phyloP scores from a whole-genome alignment of 2,329 filamentous ascomycete genomes.

The Colletotrichum magnum region DNA sequence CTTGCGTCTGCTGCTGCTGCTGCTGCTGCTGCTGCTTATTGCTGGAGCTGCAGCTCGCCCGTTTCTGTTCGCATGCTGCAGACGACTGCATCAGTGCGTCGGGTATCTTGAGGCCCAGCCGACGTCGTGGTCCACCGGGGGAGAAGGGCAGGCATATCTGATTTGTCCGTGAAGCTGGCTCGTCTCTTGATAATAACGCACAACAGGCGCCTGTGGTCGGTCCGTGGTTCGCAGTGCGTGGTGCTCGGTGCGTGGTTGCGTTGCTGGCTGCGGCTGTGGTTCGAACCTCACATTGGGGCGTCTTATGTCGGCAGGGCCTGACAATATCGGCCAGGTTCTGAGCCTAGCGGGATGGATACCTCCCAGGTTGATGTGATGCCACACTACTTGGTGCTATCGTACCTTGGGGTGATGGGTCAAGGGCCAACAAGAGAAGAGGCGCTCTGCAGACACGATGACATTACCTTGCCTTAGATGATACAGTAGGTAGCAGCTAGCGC shows the following conservation, averaged over 20 bases:
- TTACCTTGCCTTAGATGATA: conserved; percentile 29
- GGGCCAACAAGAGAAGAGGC: neutral
- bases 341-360: too few relatives aligned
- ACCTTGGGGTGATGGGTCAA: neutral
- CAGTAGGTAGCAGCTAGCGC: conserved; percentile 19
- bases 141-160: neutral
- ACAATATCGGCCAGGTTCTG: too few relatives aligned
- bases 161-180: conserved; percentile 17
- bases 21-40: conserved; percentile 4
- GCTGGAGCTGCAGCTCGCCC: conserved; percentile 29
- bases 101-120: conserved; percentile 30
- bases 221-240: neutral
- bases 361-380: too few relatives aligned
- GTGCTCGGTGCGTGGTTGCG: too few relatives aligned
- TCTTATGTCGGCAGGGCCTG: too few relatives aligned
- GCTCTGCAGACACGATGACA: conserved; percentile 7
- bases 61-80: conserved; percentile 35
- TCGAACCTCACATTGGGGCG: too few relatives aligned
- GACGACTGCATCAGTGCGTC: conserved; percentile 31
- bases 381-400: too few relatives aligned
- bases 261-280: too few relatives aligned
- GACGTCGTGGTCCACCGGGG: conserved; percentile 14
- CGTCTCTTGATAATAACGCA: conserved; percentile 31
- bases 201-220: conserved; percentile 18
- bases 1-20: conserved; percentile 24